phyloP scores from a whole-genome alignment of 2,329 filamentous ascomycete species.

The Colletotrichum abscissum region DNA sequence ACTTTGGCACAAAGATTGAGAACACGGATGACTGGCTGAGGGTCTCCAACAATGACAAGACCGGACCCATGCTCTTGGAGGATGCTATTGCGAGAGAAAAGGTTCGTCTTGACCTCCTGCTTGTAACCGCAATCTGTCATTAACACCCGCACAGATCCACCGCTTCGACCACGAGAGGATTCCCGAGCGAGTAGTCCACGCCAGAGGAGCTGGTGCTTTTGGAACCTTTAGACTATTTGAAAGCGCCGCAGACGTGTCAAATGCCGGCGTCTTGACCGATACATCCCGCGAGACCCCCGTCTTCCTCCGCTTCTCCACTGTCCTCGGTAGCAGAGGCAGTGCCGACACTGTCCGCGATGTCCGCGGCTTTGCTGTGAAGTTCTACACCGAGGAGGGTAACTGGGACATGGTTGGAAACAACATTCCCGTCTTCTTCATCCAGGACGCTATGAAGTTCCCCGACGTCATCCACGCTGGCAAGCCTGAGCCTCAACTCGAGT shows the following conservation, averaged over 20 bases:
- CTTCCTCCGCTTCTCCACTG: slow-evolving; percentile 83
- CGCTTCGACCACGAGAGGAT: slow-evolving; percentile 78
- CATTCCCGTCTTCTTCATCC: slow-evolving; percentile 77
- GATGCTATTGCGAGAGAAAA: slow-evolving; percentile 80
- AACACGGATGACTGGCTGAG: slow-evolving; percentile 85
- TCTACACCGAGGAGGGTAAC: slow-evolving; percentile 83
- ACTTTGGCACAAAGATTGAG: slow-evolving; percentile 79
- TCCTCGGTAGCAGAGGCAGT: slow-evolving; percentile 78
- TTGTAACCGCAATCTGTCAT: neutral
- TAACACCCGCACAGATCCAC: slow-evolving; percentile 63
- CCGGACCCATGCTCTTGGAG: slow-evolving; percentile 76
- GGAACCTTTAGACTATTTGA: slow-evolving; percentile 60
- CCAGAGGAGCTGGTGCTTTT: slow-evolving; percentile 68
- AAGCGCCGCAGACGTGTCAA: slow-evolving; percentile 72
- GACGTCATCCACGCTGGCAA: slow-evolving; percentile 72
- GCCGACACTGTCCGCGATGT: slow-evolving; percentile 86
- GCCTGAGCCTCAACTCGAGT: slow-evolving; percentile 76
- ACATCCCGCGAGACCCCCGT: slow-evolving; percentile 75
- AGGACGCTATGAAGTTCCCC: slow-evolving; percentile 80
- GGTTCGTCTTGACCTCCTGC: slow-evolving; percentile 50
- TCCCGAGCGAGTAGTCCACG: slow-evolving; percentile 70
- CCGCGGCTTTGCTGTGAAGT: slow-evolving; percentile 81
- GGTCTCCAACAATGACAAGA: slow-evolving; percentile 69
- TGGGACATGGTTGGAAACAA: slow-evolving; percentile 82
- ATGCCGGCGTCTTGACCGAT: slow-evolving; percentile 74